These are phyloP conservation scores for Tetragonia tetragonoides DNA, from an alignment of 148 eudicot species.

Conservation along the genomic window DNA sequence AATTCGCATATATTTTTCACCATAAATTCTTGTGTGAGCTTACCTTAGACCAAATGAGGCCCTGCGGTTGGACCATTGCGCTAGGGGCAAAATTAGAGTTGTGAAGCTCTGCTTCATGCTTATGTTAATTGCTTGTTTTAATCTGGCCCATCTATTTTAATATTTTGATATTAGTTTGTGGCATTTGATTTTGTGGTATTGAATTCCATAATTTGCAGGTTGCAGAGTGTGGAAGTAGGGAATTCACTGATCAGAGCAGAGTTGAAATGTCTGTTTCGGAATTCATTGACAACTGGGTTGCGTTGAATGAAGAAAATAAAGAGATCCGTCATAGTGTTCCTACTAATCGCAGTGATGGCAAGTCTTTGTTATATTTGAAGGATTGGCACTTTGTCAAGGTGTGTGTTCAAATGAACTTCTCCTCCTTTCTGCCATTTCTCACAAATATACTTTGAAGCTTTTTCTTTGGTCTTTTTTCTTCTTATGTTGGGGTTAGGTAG, in stretches of 20 bases:
- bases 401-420: slow-evolving; percentile 9
- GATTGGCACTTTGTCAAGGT: slow-evolving; percentile 99
- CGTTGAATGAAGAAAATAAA: slow-evolving; percentile 23
- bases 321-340: slow-evolving; percentile 21
- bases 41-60: neutral
- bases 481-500: neutral
- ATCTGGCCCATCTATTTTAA: neutral
- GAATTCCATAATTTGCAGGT: slow-evolving; percentile 43
- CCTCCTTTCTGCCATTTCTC: neutral
- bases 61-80: neutral
- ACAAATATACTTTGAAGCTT: neutral
- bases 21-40: neutral
- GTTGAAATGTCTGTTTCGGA: slow-evolving; percentile 78
- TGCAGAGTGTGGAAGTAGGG: slow-evolving; percentile 71
- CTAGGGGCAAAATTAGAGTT: neutral
- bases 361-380: slow-evolving; percentile 69
- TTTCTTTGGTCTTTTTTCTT: neutral
- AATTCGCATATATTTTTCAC: neutral
- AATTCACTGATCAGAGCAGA: slow-evolving; percentile 75
- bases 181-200: slow-evolving; percentile 12
- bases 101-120: neutral
- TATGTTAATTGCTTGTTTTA: neutral
- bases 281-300: slow-evolving; percentile 63
- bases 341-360: slow-evolving; percentile 22
- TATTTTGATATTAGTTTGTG: neutral